Evolutionary conservation across 257 asterid species (phyloP).

Genomic region (Osmanthus fragrans): DNA sequence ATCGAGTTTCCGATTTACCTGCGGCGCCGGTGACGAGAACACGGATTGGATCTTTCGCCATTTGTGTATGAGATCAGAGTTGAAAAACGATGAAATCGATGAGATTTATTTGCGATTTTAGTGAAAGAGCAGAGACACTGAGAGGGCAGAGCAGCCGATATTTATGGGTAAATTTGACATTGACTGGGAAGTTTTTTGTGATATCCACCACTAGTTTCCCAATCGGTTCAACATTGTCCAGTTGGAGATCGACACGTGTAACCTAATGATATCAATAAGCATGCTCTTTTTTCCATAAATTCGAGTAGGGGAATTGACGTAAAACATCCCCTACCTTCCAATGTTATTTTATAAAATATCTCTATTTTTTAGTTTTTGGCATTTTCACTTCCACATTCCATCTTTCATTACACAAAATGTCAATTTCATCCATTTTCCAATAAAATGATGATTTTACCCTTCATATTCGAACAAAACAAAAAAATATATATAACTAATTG

Average conservation of each 20-base stretch:
- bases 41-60: conserved; percentile 81
- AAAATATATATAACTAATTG: too few relatives aligned
- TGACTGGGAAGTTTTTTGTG: too few relatives aligned
- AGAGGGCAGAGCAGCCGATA: neutral
- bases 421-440: too few relatives aligned
- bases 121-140: conserved; percentile 2
- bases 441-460: too few relatives aligned
- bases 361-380: too few relatives aligned
- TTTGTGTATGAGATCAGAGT: conserved; percentile 36
- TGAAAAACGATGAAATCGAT: conserved; percentile 24
- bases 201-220: neutral
- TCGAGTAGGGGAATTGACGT: too few relatives aligned
- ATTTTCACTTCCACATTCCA: too few relatives aligned
- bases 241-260: neutral
- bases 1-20: conserved; percentile 31
- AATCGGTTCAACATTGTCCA: neutral
- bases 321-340: fast-evolving
- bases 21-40: conserved; percentile 95
- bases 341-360: too few relatives aligned
- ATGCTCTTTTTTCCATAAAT: too few relatives aligned
- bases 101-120: conserved; percentile 6
- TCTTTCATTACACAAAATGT: too few relatives aligned
- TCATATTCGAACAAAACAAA: too few relatives aligned
- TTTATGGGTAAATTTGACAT: neutral
- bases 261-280: too few relatives aligned